Evolutionary conservation across 2,329 filamentous ascomycete genomes (phyloP).

Genomic region (Aureobasidium musti): DNA sequence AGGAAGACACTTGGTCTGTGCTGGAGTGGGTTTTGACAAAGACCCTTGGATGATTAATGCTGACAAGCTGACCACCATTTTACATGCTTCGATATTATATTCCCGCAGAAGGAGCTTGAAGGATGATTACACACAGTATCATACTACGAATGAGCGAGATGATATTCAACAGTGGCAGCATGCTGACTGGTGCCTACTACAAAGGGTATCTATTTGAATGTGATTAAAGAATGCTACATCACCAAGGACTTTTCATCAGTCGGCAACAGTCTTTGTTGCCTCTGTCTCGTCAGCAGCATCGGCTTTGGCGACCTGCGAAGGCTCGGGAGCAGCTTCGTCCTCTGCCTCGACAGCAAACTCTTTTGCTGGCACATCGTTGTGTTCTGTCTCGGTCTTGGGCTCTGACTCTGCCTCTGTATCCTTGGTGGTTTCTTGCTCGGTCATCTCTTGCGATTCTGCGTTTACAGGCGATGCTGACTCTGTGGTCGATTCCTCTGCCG

Average conservation of each 20-base stretch:
- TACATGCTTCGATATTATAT: not conserved
- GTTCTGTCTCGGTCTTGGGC: not conserved
- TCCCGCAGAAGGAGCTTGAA: not conserved
- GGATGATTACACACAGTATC: not conserved
- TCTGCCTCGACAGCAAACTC: conserved; percentile 13
- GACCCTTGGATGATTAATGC: not conserved
- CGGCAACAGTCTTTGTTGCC: conserved; percentile 31
- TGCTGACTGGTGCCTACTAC: not conserved
- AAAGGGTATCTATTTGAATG: conserved; percentile 24
- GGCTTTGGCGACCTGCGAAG: conserved; percentile 32
- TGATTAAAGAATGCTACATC: conserved; percentile 4
- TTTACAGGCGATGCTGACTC: not conserved
- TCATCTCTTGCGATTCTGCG: not conserved
- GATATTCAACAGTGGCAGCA: not conserved
- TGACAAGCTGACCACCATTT: not conserved
- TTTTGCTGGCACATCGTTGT: not conserved
- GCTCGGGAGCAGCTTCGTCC: conserved; percentile 31
- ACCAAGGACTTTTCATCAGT: conserved; percentile 13
- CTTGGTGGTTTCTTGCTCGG: not conserved
- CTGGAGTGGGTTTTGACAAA: not conserved
- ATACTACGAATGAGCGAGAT: no score
- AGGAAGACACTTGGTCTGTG: not conserved
- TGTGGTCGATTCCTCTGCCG: not conserved
- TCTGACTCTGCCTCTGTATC: not conserved
- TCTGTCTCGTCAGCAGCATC: conserved; percentile 30